Conservation (phyloP, 495 filamentous ascomycete species). For the Pseudotulostoma volvatum region DNA sequence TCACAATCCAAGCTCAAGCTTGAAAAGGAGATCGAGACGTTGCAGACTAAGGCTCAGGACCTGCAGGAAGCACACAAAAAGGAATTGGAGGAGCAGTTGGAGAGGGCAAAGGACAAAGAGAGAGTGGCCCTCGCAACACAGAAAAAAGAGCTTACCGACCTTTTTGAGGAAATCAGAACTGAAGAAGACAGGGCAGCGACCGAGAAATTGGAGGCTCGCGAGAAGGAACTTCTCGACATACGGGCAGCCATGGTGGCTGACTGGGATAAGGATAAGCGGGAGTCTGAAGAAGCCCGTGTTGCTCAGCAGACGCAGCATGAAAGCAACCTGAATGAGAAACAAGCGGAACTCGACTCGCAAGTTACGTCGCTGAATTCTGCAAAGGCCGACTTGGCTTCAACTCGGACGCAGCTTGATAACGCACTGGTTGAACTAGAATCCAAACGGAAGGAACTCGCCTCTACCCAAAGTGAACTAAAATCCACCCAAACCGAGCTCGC, state of each 20-base stretch:
- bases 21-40: conserved; percentile 33
- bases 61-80: conserved; percentile 20
- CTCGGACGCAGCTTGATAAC: conserved; percentile 12
- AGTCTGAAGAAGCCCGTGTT: conserved; percentile 27
- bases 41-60: conserved; percentile 28
- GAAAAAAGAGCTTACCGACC: conserved; percentile 29
- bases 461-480: conserved; percentile 1
- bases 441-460: conserved; percentile 7
- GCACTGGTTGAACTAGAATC: conserved; percentile 18
- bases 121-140: conserved; percentile 21
- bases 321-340: conserved; percentile 14
- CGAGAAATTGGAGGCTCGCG: conserved; percentile 23
- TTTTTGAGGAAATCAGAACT: conserved; percentile 32
- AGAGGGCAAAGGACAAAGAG: conserved; percentile 26
- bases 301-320: conserved; percentile 21
- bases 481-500: conserved; percentile 2
- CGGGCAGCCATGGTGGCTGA: conserved; percentile 23
- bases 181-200: conserved; percentile 30
- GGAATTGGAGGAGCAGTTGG: conserved; percentile 18
- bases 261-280: conserved; percentile 28
- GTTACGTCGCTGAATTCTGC: conserved; percentile 21
- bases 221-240: conserved; percentile 21
- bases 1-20: conserved; percentile 22
- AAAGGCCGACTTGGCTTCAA: conserved; percentile 12
- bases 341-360: conserved; percentile 18